Percentiles rank a stretch among this genome's conserved stretches.
These are phyloP conservation scores for Candida boleticola DNA, from an alignment of 805 yeast species.

Conservation along the genomic window DNA sequence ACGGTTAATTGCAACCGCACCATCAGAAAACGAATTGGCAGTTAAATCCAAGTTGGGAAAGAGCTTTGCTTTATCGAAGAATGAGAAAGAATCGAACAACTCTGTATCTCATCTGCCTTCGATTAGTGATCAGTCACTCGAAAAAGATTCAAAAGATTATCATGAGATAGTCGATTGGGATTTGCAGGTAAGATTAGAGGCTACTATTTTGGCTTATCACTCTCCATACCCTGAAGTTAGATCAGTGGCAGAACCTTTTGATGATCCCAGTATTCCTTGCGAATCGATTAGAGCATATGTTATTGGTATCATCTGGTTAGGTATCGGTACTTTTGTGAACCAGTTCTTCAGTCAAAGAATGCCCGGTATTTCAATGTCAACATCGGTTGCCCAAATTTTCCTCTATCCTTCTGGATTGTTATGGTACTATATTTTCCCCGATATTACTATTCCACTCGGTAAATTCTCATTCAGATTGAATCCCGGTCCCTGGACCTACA, in stretches of 20 bases:
- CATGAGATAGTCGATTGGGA: slow-evolving; percentile 14
- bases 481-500: slow-evolving; percentile 64
- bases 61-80: not conserved
- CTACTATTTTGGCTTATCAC: slow-evolving; percentile 35
- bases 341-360: slow-evolving; percentile 55
- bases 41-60: not conserved
- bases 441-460: slow-evolving; percentile 23
- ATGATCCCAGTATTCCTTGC: slow-evolving; percentile 32
- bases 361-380: slow-evolving; percentile 42
- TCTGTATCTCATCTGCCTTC: not conserved
- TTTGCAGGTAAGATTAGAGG: slow-evolving; percentile 37
- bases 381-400: slow-evolving; percentile 45
- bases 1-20: slow-evolving; percentile 10
- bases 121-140: not conserved
- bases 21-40: not conserved
- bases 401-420: slow-evolving; percentile 44
- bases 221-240: slow-evolving; percentile 34
- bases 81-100: not conserved
- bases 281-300: slow-evolving; percentile 50
- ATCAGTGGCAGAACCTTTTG: slow-evolving; percentile 29
- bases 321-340: slow-evolving; percentile 52
- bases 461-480: slow-evolving; percentile 36
- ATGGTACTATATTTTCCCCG: slow-evolving; percentile 35
- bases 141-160: not conserved
- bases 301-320: slow-evolving; percentile 49